A percentile compares a stretch with the other conserved stretches of the same genome.
phyloP scores from a whole-genome alignment of 73 alveolate species.

The Paramecium caudatum region DNA sequence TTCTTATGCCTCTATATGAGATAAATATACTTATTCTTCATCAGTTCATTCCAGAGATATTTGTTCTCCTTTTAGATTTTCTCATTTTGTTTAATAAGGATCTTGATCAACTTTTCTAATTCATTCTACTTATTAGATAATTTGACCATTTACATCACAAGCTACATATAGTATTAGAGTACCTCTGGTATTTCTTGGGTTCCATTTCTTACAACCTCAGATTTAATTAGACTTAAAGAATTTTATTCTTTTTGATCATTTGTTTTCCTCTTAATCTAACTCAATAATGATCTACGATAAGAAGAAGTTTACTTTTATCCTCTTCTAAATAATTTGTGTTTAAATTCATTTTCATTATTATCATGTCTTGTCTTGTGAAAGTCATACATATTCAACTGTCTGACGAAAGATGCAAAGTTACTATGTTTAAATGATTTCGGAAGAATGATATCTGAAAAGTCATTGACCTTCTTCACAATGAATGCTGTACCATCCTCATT shows the following conservation, averaged over 20 bases:
- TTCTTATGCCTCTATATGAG: slow-evolving; percentile 14
- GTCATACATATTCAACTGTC: slow-evolving; percentile 96
- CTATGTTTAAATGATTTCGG: slow-evolving; percentile 97
- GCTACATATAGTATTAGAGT: not conserved
- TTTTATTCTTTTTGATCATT: slow-evolving; percentile 51
- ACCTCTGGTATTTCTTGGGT: slow-evolving; percentile 10
- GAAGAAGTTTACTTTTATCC: slow-evolving; percentile 60
- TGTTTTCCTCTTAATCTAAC: slow-evolving; percentile 44
- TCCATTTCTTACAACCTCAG: slow-evolving; percentile 8
- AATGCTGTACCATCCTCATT: slow-evolving; percentile 94
- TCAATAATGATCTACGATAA: slow-evolving; percentile 27
- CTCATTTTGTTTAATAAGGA: slow-evolving; percentile 50
- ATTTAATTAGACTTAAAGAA: slow-evolving; percentile 22
- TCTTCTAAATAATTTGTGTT: slow-evolving; percentile 75
- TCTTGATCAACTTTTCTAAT: slow-evolving; percentile 47
- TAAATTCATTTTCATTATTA: slow-evolving; percentile 76
- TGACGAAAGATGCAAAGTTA: slow-evolving; percentile 97
- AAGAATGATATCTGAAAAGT: slow-evolving; percentile 93
- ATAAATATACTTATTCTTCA: slow-evolving; percentile 46
- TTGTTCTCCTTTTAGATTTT: slow-evolving; percentile 43
- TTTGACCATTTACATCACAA: not conserved
- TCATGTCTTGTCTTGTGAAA: slow-evolving; percentile 86
- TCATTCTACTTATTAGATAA: slow-evolving; percentile 38
- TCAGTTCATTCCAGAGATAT: slow-evolving; percentile 53
- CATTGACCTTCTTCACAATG: slow-evolving; percentile 91